Percentiles rank a stretch among this genome's conserved stretches.
These are phyloP conservation scores for Botrytis paeoniae DNA, from an alignment of 2,329 filamentous ascomycete species.

Conservation along the genomic window DNA sequence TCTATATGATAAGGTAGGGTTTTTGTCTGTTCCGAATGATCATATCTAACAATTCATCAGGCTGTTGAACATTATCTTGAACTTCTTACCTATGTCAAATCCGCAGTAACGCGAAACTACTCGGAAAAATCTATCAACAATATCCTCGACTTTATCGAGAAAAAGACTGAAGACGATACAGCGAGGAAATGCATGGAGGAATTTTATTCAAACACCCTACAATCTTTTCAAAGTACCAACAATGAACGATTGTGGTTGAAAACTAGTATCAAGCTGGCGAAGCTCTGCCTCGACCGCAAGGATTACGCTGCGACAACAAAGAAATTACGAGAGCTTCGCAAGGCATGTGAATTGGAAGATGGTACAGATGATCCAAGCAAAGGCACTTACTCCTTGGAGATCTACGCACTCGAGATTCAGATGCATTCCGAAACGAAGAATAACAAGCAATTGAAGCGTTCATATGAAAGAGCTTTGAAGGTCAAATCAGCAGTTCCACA, in stretches of 20 bases:
- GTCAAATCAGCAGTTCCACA: slow-evolving; percentile 97
- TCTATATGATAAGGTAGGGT: slow-evolving; percentile 72
- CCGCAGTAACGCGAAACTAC: slow-evolving; percentile 94
- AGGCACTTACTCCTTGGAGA: slow-evolving; percentile 91
- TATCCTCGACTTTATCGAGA: slow-evolving; percentile 97
- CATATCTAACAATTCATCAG: slow-evolving; percentile 44
- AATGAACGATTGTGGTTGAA: slow-evolving; percentile 97
- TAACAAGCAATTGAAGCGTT: slow-evolving; percentile 90
- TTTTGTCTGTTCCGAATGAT: background rate
- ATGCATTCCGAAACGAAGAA: slow-evolving; percentile 97
- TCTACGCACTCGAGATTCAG: slow-evolving; percentile 96
- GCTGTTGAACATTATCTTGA: slow-evolving; percentile 90
- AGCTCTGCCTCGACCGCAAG: slow-evolving; percentile 86
- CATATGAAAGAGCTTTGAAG: slow-evolving; percentile 87
- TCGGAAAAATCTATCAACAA: slow-evolving; percentile 99
- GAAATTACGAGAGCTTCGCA: slow-evolving; percentile 86
- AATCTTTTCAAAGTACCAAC: slow-evolving; percentile 95
- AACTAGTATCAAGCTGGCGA: slow-evolving; percentile 95
- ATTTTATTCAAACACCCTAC: slow-evolving; percentile 90
- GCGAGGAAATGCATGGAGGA: slow-evolving; percentile 83
- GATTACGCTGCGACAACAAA: slow-evolving; percentile 77
- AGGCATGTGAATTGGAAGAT: slow-evolving; percentile 81
- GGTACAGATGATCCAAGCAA: slow-evolving; percentile 90
- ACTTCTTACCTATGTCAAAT: slow-evolving; percentile 95
- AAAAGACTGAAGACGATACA: slow-evolving; percentile 69